These are phyloP conservation scores for Wallemia mellicola DNA, from an alignment of 1,284 basidiomycete species.

Conservation along the genomic window DNA sequence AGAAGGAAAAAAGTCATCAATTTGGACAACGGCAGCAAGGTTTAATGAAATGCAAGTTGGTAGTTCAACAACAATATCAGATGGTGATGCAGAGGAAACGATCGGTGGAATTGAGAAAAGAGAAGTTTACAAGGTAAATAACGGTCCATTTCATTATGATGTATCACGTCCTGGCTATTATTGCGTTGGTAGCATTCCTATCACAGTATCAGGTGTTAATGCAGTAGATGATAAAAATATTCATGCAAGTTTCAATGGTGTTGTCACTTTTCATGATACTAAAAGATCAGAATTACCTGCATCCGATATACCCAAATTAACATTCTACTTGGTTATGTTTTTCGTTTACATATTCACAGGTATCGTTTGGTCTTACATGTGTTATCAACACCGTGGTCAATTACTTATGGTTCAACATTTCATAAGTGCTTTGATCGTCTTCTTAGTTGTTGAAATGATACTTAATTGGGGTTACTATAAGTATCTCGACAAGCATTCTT, in stretches of 20 bases:
- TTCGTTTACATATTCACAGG: not conserved
- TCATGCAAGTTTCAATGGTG: not conserved
- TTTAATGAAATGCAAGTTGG: not conserved
- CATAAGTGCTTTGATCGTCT: slow-evolving; percentile 61
- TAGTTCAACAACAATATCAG: not conserved
- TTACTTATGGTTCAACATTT: slow-evolving; percentile 29
- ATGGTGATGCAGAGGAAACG: not conserved
- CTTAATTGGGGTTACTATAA: slow-evolving; percentile 64
- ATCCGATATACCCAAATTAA: not conserved
- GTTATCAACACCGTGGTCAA: not conserved
- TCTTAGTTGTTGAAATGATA: slow-evolving; percentile 78
- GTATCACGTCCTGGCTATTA: not conserved
- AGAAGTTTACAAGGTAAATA: not conserved
- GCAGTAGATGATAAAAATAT: not conserved
- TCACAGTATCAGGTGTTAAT: not conserved
- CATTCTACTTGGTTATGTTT: not conserved
- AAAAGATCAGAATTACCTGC: not conserved
- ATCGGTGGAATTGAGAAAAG: not conserved
- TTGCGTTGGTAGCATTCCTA: not conserved
- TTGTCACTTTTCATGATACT: not conserved
- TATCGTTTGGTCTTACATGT: not conserved
- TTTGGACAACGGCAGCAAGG: not conserved
- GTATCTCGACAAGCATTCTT: slow-evolving; percentile 67
- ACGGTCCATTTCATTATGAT: not conserved
- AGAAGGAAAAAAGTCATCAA: not conserved